Evolutionary conservation across 257 asterid species (phyloP), one percentile per base, ranked within the genome.

Genomic region (Leonotis leonurus): DNA sequence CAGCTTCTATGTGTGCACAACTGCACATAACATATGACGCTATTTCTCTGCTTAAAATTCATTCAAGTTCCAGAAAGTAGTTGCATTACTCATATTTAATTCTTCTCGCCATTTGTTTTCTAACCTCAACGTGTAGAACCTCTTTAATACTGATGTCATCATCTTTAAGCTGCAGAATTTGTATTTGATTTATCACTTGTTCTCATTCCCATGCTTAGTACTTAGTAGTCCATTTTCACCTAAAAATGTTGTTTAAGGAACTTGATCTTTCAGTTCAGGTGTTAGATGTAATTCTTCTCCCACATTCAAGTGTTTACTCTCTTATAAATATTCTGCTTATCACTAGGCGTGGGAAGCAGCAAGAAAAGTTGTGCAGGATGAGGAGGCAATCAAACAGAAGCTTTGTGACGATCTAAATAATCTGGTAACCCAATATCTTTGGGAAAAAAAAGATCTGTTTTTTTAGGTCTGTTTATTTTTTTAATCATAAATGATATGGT

Each of bases 311-410:
- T 56, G 18, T 41, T 43, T 59, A 37, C 14, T 71, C 67, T 61
- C 70, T 50, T 52, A 52, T 60, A 40, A 65, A 20, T 45, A 48
- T 60, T 56, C 25, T 70, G 62, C 36, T 57, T 59, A 66, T 54
- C 20, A 58, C 72, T 75, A 89, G 95, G 95, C 81, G 61, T 86
- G 88, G 95, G 95, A 86, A 82, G 90, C 77, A 74, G 95, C 95
- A 59, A 77, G 75, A 18, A 79, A 81, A 58, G 78, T 73, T 61
- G 83, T 86, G 49, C 86, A 83, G 73, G 94, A 89, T 65, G 97
- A 89, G 81, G 95, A 86, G 77, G 82, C 78, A 60, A 14, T 75
- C 57, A 89, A 88, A 72, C 87, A 86, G 74, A 81, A 77, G 79
- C 96, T 89, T 37, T 89, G 95, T 60, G 87, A 86, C 9, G 93